phyloP scores from a whole-genome alignment of 1,284 basidiomycete species.

The Gymnopus androsaceus region DNA sequence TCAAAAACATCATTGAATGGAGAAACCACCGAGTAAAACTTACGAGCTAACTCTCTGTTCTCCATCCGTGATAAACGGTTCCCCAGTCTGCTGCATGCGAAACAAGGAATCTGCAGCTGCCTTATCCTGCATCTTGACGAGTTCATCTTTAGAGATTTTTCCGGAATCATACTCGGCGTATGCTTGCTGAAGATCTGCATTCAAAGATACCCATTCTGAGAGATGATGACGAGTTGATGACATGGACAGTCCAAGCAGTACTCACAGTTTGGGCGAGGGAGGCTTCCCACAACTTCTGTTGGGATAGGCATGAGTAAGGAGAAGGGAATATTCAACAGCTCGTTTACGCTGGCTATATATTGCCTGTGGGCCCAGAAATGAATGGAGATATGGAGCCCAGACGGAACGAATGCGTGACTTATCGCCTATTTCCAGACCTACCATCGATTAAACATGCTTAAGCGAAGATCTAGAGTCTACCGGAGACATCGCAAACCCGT shows the following conservation, averaged over 20 bases:
- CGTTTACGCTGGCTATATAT: too few species aligned
- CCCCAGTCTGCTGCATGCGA: slow-evolving; percentile 8
- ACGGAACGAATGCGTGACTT: too few species aligned
- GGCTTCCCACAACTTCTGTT: slow-evolving; percentile 11
- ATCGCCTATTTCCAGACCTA: too few species aligned
- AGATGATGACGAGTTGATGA: neutral
- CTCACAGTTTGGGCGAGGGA: slow-evolving; percentile 10
- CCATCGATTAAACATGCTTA: too few species aligned
- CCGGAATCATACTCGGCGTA: slow-evolving; percentile 7
- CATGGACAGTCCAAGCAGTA: neutral
- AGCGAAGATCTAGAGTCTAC: too few species aligned
- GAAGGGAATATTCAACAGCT: neutral
- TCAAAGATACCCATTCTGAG: too few species aligned
- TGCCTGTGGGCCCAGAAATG: too few species aligned
- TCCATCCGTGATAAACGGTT: slow-evolving; percentile 8
- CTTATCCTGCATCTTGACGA: slow-evolving; percentile 9
- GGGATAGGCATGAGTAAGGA: slow-evolving; percentile 3
- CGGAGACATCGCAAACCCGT: too few species aligned
- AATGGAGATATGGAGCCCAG: too few species aligned
- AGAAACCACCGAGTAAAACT: neutral
- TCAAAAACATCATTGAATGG: neutral
- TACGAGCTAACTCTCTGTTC: slow-evolving; percentile 10
- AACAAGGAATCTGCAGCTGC: slow-evolving; percentile 10
- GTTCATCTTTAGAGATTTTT: slow-evolving; percentile 7
- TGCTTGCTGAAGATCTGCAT: slow-evolving; percentile 5